These are phyloP conservation scores for Erodium moschatum DNA, from an alignment of 441 rosid genomes.

Conservation along the genomic window DNA sequence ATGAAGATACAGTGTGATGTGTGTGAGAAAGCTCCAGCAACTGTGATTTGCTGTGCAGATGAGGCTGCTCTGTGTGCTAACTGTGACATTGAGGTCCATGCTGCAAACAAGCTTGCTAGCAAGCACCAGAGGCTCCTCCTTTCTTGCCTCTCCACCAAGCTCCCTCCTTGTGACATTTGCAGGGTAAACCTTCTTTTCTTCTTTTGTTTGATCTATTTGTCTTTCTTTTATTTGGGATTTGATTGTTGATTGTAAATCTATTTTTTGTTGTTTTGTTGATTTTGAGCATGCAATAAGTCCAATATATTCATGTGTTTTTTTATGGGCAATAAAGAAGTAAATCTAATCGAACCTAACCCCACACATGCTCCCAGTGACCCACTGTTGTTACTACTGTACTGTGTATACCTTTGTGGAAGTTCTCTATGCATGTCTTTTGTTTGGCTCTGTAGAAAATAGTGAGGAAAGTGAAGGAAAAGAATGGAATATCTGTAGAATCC, in stretches of 20 bases:
- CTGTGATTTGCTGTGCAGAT: slow-evolving; percentile 67
- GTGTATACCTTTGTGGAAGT: neutral
- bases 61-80: slow-evolving; percentile 65
- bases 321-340: too few relatives aligned
- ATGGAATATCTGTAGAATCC: too few relatives aligned
- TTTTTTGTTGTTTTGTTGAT: neutral
- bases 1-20: slow-evolving; percentile 83
- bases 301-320: too few relatives aligned
- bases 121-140: slow-evolving; percentile 71
- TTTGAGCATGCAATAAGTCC: too few relatives aligned
- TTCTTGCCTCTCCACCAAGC: slow-evolving; percentile 43
- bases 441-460: neutral
- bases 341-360: too few relatives aligned
- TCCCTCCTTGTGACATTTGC: slow-evolving; percentile 63
- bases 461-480: neutral
- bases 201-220: neutral
- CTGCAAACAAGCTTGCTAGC: slow-evolving; percentile 65
- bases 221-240: neutral
- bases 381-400: too few relatives aligned
- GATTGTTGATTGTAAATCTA: neutral
- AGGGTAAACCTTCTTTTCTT: slow-evolving; percentile 28
- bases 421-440: neutral
- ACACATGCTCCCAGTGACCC: too few relatives aligned
- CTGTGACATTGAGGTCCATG: slow-evolving; percentile 29
- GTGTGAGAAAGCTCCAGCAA: slow-evolving; percentile 66